phyloP scores from a whole-genome alignment of 2,329 filamentous ascomycete genomes.

The Xylaria digitata region DNA sequence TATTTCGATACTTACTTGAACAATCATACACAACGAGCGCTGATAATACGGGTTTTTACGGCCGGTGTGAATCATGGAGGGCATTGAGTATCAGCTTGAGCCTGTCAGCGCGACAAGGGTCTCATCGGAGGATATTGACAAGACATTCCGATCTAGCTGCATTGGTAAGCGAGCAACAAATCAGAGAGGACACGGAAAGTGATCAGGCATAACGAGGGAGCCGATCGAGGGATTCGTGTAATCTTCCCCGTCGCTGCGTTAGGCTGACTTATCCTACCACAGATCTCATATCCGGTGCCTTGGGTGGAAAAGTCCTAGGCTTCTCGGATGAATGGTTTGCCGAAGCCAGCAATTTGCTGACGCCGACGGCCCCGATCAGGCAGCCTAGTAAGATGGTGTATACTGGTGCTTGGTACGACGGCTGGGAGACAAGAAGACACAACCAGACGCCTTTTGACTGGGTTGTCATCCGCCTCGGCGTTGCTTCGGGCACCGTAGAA shows the following conservation, averaged over 20 bases:
- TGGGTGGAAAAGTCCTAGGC: conserved; percentile 72
- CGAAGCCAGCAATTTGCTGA: conserved; percentile 72
- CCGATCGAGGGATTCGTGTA: conserved; percentile 7
- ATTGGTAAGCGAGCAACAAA: conserved; percentile 62
- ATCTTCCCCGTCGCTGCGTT: not conserved
- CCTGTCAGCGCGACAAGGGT: conserved; percentile 62
- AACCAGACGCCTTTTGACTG: conserved; percentile 74
- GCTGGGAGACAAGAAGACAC: conserved; percentile 76
- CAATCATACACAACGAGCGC: not conserved
- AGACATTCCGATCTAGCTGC: conserved; percentile 69
- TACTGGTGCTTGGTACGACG: conserved; percentile 77
- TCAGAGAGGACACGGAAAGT: not conserved
- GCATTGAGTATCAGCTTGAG: conserved; percentile 67
- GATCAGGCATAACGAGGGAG: conserved; percentile 3
- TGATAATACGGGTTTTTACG: conserved; percentile 1
- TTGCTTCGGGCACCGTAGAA: conserved; percentile 76
- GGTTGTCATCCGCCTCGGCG: conserved; percentile 73
- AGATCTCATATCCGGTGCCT: conserved; percentile 71
- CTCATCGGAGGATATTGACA: conserved; percentile 67
- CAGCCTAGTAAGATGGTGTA: conserved; percentile 76
- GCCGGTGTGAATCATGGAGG: conserved; percentile 50
- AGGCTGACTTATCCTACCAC: conserved; percentile 36
- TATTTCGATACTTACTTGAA: not conserved
- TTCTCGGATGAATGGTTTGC: conserved; percentile 78
- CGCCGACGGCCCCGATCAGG: conserved; percentile 70